Percentiles rank a stretch among this genome's conserved stretches.
phyloP scores from a whole-genome alignment of 345 rosid genomes.

The Brassica juncea region DNA sequence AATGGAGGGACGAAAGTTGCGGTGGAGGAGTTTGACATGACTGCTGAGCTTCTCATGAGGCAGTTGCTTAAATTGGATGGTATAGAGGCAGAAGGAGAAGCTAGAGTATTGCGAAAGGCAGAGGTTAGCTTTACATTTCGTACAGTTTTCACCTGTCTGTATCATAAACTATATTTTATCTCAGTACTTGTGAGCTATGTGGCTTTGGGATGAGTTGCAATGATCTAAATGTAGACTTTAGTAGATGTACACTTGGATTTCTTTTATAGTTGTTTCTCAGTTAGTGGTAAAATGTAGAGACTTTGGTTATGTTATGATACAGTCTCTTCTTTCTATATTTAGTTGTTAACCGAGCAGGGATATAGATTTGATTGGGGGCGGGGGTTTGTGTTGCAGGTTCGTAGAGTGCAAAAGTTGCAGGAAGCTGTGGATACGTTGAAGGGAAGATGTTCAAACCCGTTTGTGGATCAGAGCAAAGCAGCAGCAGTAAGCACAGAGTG shows the following conservation, averaged over 20 bases:
- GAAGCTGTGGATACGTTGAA: conserved; percentile 70
- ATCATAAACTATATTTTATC: not conserved
- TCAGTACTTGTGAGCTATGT: not conserved
- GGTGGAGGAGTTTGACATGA: conserved; percentile 57
- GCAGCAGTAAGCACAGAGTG: conserved; percentile 67
- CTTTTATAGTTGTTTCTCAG: not conserved
- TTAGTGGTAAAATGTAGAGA: not conserved
- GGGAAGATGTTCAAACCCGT: conserved; percentile 62
- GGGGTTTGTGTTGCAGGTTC: conserved; percentile 51
- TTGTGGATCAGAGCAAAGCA: conserved; percentile 45
- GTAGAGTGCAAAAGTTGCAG: conserved; percentile 69
- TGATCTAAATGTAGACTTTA: not conserved
- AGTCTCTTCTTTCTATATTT: not conserved
- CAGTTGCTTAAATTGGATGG: conserved; percentile 80
- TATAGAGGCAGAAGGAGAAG: conserved; percentile 85
- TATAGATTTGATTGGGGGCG: not conserved
- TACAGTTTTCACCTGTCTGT: not conserved
- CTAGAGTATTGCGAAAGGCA: conserved; percentile 71
- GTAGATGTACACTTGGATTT: not conserved
- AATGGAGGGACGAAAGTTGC: conserved; percentile 63
- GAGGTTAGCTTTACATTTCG: conserved; percentile 58
- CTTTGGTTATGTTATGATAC: not conserved
- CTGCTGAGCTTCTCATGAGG: conserved; percentile 85
- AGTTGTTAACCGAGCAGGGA: not conserved
- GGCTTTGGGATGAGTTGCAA: not conserved